These are phyloP conservation scores for Penicillium silybi DNA, from an alignment of 495 filamentous ascomycete species.

Conservation along the genomic window DNA sequence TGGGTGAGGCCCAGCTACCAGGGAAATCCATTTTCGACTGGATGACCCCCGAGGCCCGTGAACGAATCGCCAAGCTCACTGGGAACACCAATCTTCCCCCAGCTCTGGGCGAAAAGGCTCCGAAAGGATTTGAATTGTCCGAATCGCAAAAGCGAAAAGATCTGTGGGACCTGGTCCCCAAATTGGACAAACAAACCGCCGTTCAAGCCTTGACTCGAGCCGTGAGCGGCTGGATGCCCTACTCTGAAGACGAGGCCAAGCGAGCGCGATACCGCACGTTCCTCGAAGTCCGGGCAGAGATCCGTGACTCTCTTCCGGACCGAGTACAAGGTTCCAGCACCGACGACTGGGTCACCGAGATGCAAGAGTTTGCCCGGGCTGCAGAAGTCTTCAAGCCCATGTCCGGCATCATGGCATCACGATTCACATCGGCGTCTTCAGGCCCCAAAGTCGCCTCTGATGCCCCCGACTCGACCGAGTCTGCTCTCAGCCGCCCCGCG, in stretches of 20 bases:
- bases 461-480: slow-evolving; percentile 32
- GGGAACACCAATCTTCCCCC: slow-evolving; percentile 74
- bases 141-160: slow-evolving; percentile 57
- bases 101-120: slow-evolving; percentile 67
- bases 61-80: slow-evolving; percentile 69
- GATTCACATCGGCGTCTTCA: slow-evolving; percentile 74
- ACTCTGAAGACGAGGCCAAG: slow-evolving; percentile 76
- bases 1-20: slow-evolving; percentile 79
- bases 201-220: slow-evolving; percentile 72
- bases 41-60: slow-evolving; percentile 75
- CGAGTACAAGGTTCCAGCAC: slow-evolving; percentile 51
- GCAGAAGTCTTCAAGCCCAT: slow-evolving; percentile 92
- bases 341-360: slow-evolving; percentile 76
- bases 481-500: slow-evolving; percentile 51
- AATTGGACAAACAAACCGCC: slow-evolving; percentile 69
- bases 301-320: slow-evolving; percentile 56
- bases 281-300: slow-evolving; percentile 72
- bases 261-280: slow-evolving; percentile 72
- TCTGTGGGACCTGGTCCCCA: slow-evolving; percentile 64
- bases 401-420: slow-evolving; percentile 84
- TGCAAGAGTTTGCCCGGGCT: slow-evolving; percentile 82
- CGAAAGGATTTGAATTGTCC: slow-evolving; percentile 55
- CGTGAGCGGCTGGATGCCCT: slow-evolving; percentile 74
- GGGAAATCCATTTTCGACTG: slow-evolving; percentile 96
- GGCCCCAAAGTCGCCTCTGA: slow-evolving; percentile 42